Evolutionary conservation across 2,329 filamentous ascomycete genomes (phyloP).

Genomic region (Stemphylium beticola): DNA sequence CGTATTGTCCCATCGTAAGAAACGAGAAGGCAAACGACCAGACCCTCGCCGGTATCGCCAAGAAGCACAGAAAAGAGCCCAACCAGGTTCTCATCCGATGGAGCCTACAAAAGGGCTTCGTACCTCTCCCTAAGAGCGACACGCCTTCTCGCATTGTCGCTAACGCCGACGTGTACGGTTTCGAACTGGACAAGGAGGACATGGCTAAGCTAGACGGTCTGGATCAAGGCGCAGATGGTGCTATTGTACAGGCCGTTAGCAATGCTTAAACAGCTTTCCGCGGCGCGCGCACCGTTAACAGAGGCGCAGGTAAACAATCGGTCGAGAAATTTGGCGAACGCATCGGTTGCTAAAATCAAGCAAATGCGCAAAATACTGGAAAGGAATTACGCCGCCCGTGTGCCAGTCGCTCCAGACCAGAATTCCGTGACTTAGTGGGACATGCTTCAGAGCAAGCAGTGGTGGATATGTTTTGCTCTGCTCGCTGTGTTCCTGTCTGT

Average conservation of each 20-base stretch:
- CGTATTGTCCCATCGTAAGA: constrained; percentile 71
- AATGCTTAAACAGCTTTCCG: neutral
- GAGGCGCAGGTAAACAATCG: neutral
- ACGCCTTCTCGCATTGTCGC: constrained; percentile 42
- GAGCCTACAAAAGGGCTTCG: constrained; percentile 74
- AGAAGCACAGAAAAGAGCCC: constrained; percentile 75
- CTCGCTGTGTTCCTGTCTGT: too few relatives aligned
- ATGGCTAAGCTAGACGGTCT: constrained; percentile 43
- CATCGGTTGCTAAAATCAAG: too few relatives aligned
- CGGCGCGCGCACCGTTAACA: neutral
- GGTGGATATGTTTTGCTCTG: too few relatives aligned
- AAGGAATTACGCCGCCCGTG: too few relatives aligned
- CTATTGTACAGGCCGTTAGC: constrained; percentile 40
- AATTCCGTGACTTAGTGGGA: too few relatives aligned
- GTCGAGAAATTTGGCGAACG: neutral
- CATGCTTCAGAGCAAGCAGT: too few relatives aligned
- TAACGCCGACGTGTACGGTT: constrained; percentile 47
- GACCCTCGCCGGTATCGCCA: constrained; percentile 67
- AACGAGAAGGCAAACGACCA: constrained; percentile 75
- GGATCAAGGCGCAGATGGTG: constrained; percentile 43
- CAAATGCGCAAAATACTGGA: too few relatives aligned
- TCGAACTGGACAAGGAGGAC: constrained; percentile 44
- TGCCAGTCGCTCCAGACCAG: too few relatives aligned
- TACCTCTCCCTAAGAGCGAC: constrained; percentile 50
- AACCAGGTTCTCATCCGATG: constrained; percentile 82